These are phyloP conservation scores for Euryodendron excelsum DNA, from an alignment of 148 eudicot species.

Conservation along the genomic window DNA sequence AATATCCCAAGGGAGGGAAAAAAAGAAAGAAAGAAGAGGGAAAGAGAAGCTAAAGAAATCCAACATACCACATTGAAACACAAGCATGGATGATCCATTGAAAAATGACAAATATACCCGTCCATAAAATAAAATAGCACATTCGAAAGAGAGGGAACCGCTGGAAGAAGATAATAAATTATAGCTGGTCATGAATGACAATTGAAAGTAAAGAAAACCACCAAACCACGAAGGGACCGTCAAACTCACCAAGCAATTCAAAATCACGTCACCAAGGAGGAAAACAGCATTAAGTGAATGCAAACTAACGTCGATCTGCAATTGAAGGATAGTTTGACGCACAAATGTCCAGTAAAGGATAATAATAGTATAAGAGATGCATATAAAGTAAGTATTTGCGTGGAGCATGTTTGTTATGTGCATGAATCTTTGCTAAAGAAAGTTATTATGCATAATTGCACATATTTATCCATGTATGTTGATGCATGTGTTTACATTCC, in stretches of 20 bases:
- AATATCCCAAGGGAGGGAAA: not conserved
- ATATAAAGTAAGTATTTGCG: not conserved
- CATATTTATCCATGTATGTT: not conserved
- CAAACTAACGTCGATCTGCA: conserved; percentile 39
- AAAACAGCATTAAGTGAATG: conserved; percentile 43
- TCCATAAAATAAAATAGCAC: conserved; percentile 69
- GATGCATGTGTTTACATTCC: not conserved
- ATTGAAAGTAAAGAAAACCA: conserved; percentile 1
- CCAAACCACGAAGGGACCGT: not conserved
- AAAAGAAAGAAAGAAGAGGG: not conserved
- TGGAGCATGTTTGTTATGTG: not conserved
- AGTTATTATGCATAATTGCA: too few species aligned
- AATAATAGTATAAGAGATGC: not conserved
- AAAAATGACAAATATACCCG: conserved; percentile 55
- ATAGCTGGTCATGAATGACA: not conserved
- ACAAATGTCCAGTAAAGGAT: not conserved
- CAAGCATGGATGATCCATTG: conserved; percentile 88
- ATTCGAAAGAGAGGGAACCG: conserved; percentile 76
- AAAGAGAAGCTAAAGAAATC: not conserved
- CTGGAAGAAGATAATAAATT: conserved; percentile 34
- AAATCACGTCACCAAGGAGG: conserved; percentile 42
- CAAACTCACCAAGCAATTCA: conserved; percentile 47
- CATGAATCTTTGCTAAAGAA: not conserved
- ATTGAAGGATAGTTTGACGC: not conserved
- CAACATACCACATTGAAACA: conserved; percentile 48